Conservation (phyloP, 345 rosid species). For the Brassica cretica region DNA sequence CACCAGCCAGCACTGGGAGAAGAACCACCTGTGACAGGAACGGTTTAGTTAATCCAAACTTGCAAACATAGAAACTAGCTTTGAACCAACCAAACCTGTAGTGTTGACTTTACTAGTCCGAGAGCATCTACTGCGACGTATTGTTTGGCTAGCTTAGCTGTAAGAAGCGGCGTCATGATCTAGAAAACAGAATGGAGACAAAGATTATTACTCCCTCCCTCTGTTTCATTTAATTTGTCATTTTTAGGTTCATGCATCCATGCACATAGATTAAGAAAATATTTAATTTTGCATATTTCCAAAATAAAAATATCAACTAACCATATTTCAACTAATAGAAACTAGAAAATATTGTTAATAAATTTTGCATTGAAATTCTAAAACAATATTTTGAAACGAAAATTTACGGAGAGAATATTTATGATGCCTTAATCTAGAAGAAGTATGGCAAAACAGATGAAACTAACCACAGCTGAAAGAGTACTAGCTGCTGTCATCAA, state of each 20-base stretch:
- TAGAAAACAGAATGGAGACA: slow-evolving; percentile 32
- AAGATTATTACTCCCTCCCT: not conserved
- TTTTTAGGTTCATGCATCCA: too few relatives aligned
- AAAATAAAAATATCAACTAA: too few relatives aligned
- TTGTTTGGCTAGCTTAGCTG: slow-evolving; percentile 82
- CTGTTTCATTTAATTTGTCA: too few relatives aligned
- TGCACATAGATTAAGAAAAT: too few relatives aligned
- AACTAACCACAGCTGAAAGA: slow-evolving; percentile 80
- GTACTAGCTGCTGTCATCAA: slow-evolving; percentile 95
- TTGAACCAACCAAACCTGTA: slow-evolving; percentile 54
- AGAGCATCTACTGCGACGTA: slow-evolving; percentile 82
- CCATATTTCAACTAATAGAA: too few relatives aligned
- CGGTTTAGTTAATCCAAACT: not conserved
- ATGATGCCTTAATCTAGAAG: slow-evolving; percentile 6
- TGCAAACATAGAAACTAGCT: slow-evolving; percentile 17
- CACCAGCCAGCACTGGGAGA: slow-evolving; percentile 84
- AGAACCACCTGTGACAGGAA: slow-evolving; percentile 63
- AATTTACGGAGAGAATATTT: too few relatives aligned
- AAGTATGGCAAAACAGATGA: slow-evolving; percentile 13
- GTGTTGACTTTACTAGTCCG: slow-evolving; percentile 66
- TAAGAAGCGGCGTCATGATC: slow-evolving; percentile 90
- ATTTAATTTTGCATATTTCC: too few relatives aligned
- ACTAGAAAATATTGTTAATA: too few relatives aligned
- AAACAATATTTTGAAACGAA: too few relatives aligned
- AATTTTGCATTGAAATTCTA: too few relatives aligned